Conservation (phyloP, 148 eudicot genomes). For the Pouteria glomerata region DNA sequence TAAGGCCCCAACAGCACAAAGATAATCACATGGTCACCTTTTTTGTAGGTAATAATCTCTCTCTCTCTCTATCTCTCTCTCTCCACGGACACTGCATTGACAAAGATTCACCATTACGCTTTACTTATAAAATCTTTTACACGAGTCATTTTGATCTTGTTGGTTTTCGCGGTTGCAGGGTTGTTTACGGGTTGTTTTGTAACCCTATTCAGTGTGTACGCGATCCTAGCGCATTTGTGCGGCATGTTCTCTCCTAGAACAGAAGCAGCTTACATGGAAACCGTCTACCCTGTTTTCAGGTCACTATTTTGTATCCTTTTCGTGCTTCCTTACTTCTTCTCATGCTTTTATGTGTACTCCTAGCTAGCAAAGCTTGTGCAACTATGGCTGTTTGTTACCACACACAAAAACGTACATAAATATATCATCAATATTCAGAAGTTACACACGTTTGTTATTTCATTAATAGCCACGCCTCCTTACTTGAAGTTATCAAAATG, state of each 20-base stretch:
- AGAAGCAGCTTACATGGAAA: slow-evolving; percentile 67
- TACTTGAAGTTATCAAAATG: too few relatives aligned
- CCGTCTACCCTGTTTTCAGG: slow-evolving; percentile 92
- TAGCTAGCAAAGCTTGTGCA: too few relatives aligned
- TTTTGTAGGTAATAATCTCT: slow-evolving; percentile 61
- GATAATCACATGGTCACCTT: slow-evolving; percentile 93
- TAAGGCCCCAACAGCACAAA: slow-evolving; percentile 74
- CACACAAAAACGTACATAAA: too few relatives aligned
- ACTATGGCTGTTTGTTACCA: too few relatives aligned
- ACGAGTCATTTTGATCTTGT: too few relatives aligned
- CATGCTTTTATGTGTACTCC: too few relatives aligned
- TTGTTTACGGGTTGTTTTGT: slow-evolving; percentile 83
- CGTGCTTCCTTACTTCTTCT: neutral
- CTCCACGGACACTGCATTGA: too few relatives aligned
- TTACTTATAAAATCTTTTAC: too few relatives aligned
- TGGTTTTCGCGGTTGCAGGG: slow-evolving; percentile 51
- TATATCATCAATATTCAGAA: too few relatives aligned
- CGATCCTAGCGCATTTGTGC: slow-evolving; percentile 68
- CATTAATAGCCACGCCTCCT: too few relatives aligned
- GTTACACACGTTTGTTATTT: too few relatives aligned
- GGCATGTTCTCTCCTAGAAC: slow-evolving; percentile 60
- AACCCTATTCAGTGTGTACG: slow-evolving; percentile 68
- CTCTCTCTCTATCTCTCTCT: slow-evolving; percentile 4
- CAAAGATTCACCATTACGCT: too few relatives aligned
- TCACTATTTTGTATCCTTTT: slow-evolving; percentile 10